Conservation (phyloP, 768 basidiomycete genomes). For the Mycena latifolia region DNA sequence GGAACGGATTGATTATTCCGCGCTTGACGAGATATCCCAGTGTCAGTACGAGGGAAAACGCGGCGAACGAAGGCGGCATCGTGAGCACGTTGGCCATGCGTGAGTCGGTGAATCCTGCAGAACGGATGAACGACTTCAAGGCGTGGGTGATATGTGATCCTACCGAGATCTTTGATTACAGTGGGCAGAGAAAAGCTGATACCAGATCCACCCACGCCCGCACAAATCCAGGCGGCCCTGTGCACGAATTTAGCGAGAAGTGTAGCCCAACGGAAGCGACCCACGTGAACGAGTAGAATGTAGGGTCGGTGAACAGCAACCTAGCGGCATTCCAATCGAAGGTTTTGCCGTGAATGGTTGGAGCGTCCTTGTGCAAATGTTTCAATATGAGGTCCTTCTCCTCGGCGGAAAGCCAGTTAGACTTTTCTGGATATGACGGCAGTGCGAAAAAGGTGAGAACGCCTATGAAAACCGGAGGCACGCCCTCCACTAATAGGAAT, state of each 20-base stretch:
- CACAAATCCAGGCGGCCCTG: conserved; percentile 36
- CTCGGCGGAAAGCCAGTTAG: conserved; percentile 49
- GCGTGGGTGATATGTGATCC: not conserved
- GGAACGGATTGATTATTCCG: conserved; percentile 35
- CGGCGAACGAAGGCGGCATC: conserved; percentile 39
- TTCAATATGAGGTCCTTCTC: conserved; percentile 49
- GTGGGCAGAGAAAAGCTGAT: conserved; percentile 38
- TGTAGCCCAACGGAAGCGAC: not conserved
- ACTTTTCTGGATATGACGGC: conserved; percentile 57
- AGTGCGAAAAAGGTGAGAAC: conserved; percentile 42
- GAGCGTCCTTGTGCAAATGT: conserved; percentile 40
- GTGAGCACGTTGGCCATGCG: conserved; percentile 40
- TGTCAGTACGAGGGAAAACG: conserved; percentile 33
- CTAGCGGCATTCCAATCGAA: conserved; percentile 23
- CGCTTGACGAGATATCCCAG: conserved; percentile 30
- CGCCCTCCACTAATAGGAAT: conserved; percentile 31
- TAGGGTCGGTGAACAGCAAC: conserved; percentile 34
- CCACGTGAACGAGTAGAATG: conserved; percentile 37
- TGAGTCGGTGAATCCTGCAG: conserved; percentile 37
- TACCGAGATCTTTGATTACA: conserved; percentile 40
- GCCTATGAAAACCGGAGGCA: conserved; percentile 37
- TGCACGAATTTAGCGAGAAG: not conserved
- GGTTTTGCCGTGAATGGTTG: conserved; percentile 31
- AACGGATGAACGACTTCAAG: not conserved
- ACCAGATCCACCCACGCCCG: conserved; percentile 38